phyloP scores from a whole-genome alignment of 176 grass and related monocot species.

The Triticum urartu region DNA sequence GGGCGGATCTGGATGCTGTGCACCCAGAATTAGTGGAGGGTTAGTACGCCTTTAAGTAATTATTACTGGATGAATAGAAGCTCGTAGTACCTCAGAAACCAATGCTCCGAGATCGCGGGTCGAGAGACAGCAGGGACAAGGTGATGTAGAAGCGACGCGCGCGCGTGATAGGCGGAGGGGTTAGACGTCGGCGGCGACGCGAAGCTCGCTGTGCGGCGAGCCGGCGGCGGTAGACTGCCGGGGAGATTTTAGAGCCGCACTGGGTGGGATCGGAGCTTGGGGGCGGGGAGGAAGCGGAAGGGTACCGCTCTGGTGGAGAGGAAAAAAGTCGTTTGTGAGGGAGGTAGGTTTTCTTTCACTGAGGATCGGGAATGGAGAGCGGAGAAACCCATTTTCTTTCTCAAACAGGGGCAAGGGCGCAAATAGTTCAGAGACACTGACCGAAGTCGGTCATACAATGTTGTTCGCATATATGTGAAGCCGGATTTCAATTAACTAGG shows the following conservation, averaged over 20 bases:
- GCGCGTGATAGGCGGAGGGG: background rate
- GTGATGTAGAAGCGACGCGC: background rate
- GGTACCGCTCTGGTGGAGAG: background rate
- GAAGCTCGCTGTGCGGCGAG: background rate
- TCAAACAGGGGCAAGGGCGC: no score
- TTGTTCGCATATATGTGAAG: no score
- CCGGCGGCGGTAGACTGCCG: background rate
- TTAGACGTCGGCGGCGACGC: background rate
- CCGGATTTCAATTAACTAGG: no score
- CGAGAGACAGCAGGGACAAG: background rate
- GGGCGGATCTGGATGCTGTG: background rate
- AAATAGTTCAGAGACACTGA: no score
- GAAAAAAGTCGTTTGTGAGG: background rate
- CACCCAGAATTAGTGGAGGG: background rate
- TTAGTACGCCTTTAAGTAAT: background rate
- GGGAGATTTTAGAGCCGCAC: background rate
- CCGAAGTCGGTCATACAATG: no score
- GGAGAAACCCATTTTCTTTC: no score
- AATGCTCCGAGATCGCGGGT: background rate
- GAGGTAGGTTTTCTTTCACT: background rate
- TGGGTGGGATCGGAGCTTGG: constrained; percentile 9
- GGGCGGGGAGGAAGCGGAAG: background rate
- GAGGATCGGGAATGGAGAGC: background rate
- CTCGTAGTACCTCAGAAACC: background rate
- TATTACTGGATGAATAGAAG: background rate